Evolutionary conservation across 768 basidiomycete genomes (phyloP).

Genomic region (Russula sp.): DNA sequence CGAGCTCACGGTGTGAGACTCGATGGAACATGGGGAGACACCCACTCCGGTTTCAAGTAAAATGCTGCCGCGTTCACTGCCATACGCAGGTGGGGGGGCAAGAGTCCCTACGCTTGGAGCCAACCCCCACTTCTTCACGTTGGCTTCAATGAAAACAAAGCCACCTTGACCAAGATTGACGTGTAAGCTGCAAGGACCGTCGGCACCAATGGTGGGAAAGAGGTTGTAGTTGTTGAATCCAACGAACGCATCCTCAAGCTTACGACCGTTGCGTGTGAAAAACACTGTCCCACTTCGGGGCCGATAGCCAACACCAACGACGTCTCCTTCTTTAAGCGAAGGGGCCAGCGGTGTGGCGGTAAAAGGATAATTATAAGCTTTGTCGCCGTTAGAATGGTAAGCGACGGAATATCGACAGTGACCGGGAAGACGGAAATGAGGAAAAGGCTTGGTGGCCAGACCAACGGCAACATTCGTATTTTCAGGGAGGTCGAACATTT

Average conservation of each 20-base stretch:
- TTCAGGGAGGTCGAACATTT: slow-evolving; percentile 94
- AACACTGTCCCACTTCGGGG: slow-evolving; percentile 98
- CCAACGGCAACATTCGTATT: slow-evolving; percentile 88
- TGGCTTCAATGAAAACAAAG: slow-evolving; percentile 98
- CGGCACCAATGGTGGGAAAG: slow-evolving; percentile 95
- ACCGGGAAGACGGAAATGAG: slow-evolving; percentile 88
- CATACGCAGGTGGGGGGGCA: slow-evolving; percentile 96
- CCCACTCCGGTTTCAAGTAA: slow-evolving; percentile 80
- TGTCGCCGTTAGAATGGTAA: slow-evolving; percentile 95
- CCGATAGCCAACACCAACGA: slow-evolving; percentile 91
- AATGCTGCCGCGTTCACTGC: slow-evolving; percentile 94
- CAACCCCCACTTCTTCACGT: slow-evolving; percentile 99
- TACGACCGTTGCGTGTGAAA: slow-evolving; percentile 96
- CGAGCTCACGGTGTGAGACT: slow-evolving; percentile 38
- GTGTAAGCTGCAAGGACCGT: slow-evolving; percentile 93
- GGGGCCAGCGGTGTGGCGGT: slow-evolving; percentile 79
- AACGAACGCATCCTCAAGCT: slow-evolving; percentile 92
- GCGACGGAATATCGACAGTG: slow-evolving; percentile 82
- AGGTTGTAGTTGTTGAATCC: slow-evolving; percentile 88
- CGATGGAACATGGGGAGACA: slow-evolving; percentile 30
- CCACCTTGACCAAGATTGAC: slow-evolving; percentile 97
- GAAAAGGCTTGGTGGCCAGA: slow-evolving; percentile 94
- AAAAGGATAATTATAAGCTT: slow-evolving; percentile 96
- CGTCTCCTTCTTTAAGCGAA: slow-evolving; percentile 85
- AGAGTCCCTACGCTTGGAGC: slow-evolving; percentile 96